A percentile compares a stretch with the other conserved stretches of the same genome.
Conservation (phyloP, 2,329 filamentous ascomycete species). For the Diplocarpon mali region DNA sequence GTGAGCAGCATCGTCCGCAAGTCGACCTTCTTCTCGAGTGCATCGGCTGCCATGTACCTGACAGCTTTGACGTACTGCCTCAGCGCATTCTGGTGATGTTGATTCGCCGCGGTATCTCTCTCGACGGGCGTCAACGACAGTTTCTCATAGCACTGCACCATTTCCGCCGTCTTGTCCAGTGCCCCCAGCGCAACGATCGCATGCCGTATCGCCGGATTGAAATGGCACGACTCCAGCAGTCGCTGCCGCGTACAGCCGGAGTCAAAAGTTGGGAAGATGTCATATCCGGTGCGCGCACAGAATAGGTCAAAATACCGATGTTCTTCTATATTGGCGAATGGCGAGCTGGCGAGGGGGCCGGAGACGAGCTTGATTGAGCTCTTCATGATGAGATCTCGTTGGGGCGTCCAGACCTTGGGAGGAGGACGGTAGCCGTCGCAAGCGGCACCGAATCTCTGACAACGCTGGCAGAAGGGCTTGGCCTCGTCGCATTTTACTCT, state of each 20-base stretch:
- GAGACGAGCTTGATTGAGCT: not conserved
- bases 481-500: constrained; percentile 18
- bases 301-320: constrained; percentile 14
- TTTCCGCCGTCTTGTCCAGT: constrained; percentile 13
- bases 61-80: constrained; percentile 14
- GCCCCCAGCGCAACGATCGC: constrained; percentile 17
- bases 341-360: constrained; percentile 3
- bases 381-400: constrained; percentile 3
- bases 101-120: constrained; percentile 5
- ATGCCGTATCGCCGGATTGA: constrained; percentile 13
- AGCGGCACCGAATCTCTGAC: constrained; percentile 10
- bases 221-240: constrained; percentile 14
- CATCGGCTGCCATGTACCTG: constrained; percentile 14
- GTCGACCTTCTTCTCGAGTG: constrained; percentile 9
- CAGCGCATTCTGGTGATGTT: constrained; percentile 14
- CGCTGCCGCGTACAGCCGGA: constrained; percentile 10
- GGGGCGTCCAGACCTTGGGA: not conserved
- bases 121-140: constrained; percentile 6
- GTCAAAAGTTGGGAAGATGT: constrained; percentile 13
- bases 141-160: constrained; percentile 8
- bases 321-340: constrained; percentile 11
- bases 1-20: constrained; percentile 31
- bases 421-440: constrained; percentile 12
- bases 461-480: constrained; percentile 13
- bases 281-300: constrained; percentile 10